Percentiles rank a stretch among this genome's conserved stretches.
These are phyloP conservation scores for Fusarium coffeatum DNA, from an alignment of 2,329 filamentous ascomycete genomes.

Conservation along the genomic window DNA sequence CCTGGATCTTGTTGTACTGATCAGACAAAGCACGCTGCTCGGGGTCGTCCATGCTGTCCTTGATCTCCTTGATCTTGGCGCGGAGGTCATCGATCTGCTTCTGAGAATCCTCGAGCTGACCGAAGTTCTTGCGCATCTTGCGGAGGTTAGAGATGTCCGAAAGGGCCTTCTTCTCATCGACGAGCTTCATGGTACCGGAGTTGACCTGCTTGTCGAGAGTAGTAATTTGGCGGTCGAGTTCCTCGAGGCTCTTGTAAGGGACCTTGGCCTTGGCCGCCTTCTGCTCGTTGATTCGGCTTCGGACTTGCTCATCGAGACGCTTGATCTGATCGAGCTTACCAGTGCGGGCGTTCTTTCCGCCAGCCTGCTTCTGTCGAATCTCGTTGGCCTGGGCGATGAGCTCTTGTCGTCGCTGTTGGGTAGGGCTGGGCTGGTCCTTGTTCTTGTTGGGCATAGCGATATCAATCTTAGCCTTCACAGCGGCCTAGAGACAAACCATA, in stretches of 20 bases:
- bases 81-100: slow-evolving; percentile 91
- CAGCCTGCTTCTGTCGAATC: slow-evolving; percentile 88
- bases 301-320: slow-evolving; percentile 88
- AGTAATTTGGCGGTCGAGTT: slow-evolving; percentile 85
- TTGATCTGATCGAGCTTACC: slow-evolving; percentile 90
- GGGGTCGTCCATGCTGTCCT: slow-evolving; percentile 90
- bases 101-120: slow-evolving; percentile 83
- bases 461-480: slow-evolving; percentile 89
- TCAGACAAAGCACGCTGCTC: slow-evolving; percentile 90
- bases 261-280: slow-evolving; percentile 86
- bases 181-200: slow-evolving; percentile 90
- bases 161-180: slow-evolving; percentile 96
- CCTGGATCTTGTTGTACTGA: slow-evolving; percentile 84
- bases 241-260: slow-evolving; percentile 86
- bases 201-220: slow-evolving; percentile 87
- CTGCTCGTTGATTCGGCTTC: slow-evolving; percentile 85
- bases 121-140: slow-evolving; percentile 93
- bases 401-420: slow-evolving; percentile 85
- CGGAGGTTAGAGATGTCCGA: slow-evolving; percentile 83
- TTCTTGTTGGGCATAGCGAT: slow-evolving; percentile 77
- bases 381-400: slow-evolving; percentile 83
- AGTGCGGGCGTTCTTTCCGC: slow-evolving; percentile 83
- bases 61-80: slow-evolving; percentile 87
- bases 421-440: slow-evolving; percentile 83
- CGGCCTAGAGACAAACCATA: slow-evolving; percentile 69